Evolutionary conservation across 345 rosid genomes (phyloP).

Genomic region (Hypericum androsaemum): DNA sequence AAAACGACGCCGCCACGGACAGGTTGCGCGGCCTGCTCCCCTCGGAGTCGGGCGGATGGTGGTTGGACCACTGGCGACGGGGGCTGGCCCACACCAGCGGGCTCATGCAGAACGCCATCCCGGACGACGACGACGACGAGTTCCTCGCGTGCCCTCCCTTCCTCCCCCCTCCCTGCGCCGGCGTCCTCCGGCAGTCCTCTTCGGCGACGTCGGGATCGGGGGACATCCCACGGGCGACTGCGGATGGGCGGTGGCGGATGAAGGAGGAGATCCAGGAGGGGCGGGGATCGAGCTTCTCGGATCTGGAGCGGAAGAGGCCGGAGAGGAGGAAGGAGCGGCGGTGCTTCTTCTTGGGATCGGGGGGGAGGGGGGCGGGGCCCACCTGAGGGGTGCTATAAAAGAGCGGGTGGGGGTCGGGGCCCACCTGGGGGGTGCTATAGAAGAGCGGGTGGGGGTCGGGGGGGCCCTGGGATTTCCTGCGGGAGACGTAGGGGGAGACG

Average conservation of each 20-base stretch:
- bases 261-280: slow-evolving; percentile 47
- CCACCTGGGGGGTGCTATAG: slow-evolving; percentile 11
- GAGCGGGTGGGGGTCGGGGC: slow-evolving; percentile 18
- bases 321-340: slow-evolving; percentile 39
- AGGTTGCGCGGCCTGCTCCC: slow-evolving; percentile 30
- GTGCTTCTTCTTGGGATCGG: slow-evolving; percentile 23
- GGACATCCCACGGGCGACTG: slow-evolving; percentile 21
- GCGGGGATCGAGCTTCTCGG: slow-evolving; percentile 41
- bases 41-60: slow-evolving; percentile 22
- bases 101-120: slow-evolving; percentile 70
- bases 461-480: slow-evolving; percentile 14
- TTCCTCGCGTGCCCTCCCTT: slow-evolving; percentile 26
- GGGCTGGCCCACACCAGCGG: slow-evolving; percentile 92
- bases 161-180: slow-evolving; percentile 27
- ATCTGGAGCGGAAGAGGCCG: slow-evolving; percentile 54
- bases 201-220: slow-evolving; percentile 22
- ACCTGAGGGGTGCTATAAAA: slow-evolving; percentile 76
- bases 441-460: slow-evolving; percentile 9
- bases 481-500: slow-evolving; percentile 16
- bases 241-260: slow-evolving; percentile 19
- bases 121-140: slow-evolving; percentile 29
- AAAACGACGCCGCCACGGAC: slow-evolving; percentile 59
- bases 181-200: slow-evolving; percentile 32
- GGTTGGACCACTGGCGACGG: slow-evolving; percentile 38
- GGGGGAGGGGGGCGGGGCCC: slow-evolving; percentile 25